A percentile compares a stretch with the other conserved stretches of the same genome.
Conservation (phyloP, 1,284 basidiomycete genomes). For the Exobasidium cylindrosporum region DNA sequence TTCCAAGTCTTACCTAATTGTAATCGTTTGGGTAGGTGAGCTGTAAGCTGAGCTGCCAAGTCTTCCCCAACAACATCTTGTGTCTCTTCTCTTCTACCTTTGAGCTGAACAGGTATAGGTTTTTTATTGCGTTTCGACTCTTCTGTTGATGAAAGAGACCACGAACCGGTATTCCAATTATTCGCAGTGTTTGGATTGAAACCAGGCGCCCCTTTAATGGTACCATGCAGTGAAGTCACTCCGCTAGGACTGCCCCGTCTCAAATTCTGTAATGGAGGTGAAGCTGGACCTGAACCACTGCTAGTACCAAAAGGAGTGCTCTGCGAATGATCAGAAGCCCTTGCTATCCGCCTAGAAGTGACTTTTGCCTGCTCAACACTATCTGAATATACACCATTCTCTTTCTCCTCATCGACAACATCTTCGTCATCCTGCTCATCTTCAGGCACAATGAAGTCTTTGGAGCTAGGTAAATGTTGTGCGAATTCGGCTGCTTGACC, state of each 20-base stretch:
- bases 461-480: slow-evolving; percentile 30
- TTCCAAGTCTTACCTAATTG: slow-evolving; percentile 78
- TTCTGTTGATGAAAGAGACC: slow-evolving; percentile 33
- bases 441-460: slow-evolving; percentile 14
- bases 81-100: slow-evolving; percentile 43
- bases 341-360: slow-evolving; percentile 16
- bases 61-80: slow-evolving; percentile 34
- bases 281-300: not conserved
- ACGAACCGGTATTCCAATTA: slow-evolving; percentile 49
- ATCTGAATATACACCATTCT: not conserved
- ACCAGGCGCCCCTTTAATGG: slow-evolving; percentile 47
- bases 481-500: slow-evolving; percentile 29
- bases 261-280: not conserved
- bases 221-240: not conserved
- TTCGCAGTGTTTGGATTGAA: slow-evolving; percentile 32
- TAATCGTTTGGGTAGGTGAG: slow-evolving; percentile 69
- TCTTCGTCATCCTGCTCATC: slow-evolving; percentile 12
- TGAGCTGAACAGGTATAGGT: slow-evolving; percentile 36
- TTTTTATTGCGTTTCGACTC: slow-evolving; percentile 16
- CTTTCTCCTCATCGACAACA: not conserved
- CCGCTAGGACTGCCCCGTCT: not conserved
- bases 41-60: slow-evolving; percentile 45
- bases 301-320: slow-evolving; percentile 22
- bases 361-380: not conserved
- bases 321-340: slow-evolving; percentile 30